These are phyloP conservation scores for Dictyostelium capitatum DNA, from an alignment of 78 protist species.

Conservation along the genomic window DNA sequence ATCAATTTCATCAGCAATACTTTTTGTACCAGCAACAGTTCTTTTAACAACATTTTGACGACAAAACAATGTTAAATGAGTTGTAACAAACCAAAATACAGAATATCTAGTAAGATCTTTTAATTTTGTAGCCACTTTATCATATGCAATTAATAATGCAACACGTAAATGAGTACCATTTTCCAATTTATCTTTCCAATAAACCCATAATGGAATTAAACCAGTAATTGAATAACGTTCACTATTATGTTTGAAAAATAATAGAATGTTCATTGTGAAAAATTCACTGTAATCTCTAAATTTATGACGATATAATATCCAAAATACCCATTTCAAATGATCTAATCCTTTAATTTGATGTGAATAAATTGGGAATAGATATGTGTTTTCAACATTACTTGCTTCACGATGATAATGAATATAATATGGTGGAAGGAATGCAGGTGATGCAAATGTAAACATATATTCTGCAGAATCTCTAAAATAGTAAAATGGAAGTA, in stretches of 20 bases:
- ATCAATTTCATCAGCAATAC: background rate
- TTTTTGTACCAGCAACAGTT: background rate
- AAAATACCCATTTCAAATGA: constrained; percentile 65
- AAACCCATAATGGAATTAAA: constrained; percentile 33
- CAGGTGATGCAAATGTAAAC: constrained; percentile 61
- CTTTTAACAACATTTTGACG: background rate
- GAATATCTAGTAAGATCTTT: background rate
- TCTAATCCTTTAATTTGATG: constrained; percentile 74
- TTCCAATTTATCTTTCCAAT: constrained; percentile 21
- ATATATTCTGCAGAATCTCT: constrained; percentile 69
- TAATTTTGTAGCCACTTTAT: background rate
- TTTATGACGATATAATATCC: constrained; percentile 56
- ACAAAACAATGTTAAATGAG: constrained; percentile 13
- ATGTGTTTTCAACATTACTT: constrained; percentile 47
- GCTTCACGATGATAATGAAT: constrained; percentile 67
- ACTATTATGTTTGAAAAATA: constrained; percentile 33
- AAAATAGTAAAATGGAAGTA: constrained; percentile 62
- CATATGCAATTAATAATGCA: constrained; percentile 18
- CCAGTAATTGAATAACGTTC: constrained; percentile 5
- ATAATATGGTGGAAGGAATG: constrained; percentile 70
- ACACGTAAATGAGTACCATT: constrained; percentile 41
- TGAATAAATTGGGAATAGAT: constrained; percentile 70
- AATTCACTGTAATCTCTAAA: constrained; percentile 55
- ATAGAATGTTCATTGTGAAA: constrained; percentile 34
- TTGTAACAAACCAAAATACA: constrained; percentile 35